Conservation (phyloP, 768 basidiomycete genomes). For the Lepiota venenata region DNA sequence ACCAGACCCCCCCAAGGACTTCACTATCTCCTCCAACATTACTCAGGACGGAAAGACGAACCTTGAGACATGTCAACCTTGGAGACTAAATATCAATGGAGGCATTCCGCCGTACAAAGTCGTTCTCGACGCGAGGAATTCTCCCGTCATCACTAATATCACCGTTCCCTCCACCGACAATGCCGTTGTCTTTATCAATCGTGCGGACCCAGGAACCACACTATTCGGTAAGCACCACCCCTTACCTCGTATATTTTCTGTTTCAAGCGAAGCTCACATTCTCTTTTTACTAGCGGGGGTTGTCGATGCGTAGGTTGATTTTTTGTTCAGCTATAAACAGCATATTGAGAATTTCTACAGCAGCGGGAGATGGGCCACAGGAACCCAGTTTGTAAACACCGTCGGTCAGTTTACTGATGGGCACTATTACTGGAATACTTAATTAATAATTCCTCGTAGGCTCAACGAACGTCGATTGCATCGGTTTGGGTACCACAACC, state of each 20-base stretch:
- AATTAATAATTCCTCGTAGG: conserved; percentile 15
- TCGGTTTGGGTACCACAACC: conserved; percentile 22
- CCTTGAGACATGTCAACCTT: conserved; percentile 41
- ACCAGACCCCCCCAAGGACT: conserved; percentile 18
- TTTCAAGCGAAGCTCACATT: conserved; percentile 2
- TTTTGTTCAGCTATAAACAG: not conserved
- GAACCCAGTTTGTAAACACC: conserved; percentile 27
- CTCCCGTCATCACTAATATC: conserved; percentile 38
- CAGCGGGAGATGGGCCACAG: conserved; percentile 36
- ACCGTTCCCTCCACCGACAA: conserved; percentile 34
- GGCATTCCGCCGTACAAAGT: conserved; percentile 43
- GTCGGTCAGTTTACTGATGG: conserved; percentile 17
- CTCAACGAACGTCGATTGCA: conserved; percentile 26
- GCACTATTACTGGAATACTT: not conserved
- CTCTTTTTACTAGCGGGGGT: conserved; percentile 28
- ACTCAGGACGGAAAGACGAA: conserved; percentile 21
- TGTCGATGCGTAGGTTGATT: conserved; percentile 39
- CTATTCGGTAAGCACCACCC: conserved; percentile 32
- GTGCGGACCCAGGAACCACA: conserved; percentile 30
- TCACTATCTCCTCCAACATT: conserved; percentile 35
- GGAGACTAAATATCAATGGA: conserved; percentile 42
- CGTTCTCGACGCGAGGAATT: conserved; percentile 33
- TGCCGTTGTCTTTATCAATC: conserved; percentile 39
- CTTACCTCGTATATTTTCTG: conserved; percentile 12
- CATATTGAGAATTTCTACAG: conserved; percentile 20